Evolutionary conservation across 108 stramenopile species (phyloP), one percentile per base, ranked within the genome.

Genomic region (Chaetoceros tenuissimus): DNA sequence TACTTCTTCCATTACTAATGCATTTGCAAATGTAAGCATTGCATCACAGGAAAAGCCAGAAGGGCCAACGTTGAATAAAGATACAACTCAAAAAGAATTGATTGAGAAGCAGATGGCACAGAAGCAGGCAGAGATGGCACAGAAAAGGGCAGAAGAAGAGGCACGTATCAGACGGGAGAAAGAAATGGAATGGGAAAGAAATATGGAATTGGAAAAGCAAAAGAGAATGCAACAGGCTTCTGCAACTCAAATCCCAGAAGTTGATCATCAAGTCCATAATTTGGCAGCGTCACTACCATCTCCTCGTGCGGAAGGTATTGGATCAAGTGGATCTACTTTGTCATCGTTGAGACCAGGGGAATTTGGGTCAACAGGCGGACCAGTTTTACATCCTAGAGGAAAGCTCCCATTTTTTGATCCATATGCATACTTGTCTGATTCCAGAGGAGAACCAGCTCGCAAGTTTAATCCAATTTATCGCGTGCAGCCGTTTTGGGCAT

Each of bases 401-500:
- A 65, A 48, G n/a, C 58, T 61, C n/a, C 66, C 63, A 22, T 60
- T 64, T 53, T 92, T 92, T 55, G 88, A 92, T 60, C 83, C 85
- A 8, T 92, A 81, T 59, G 91, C 87, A 28, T 88, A 71, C 59
- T 59, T 92, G 31, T 67, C 87, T 1, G 91, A 86, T 28, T 78
- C 89, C 1, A 82, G 74, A 31, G 77, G 81, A 22, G 74, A 84
- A 58, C 91, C 91, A 8, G 68, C 65, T 8, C 80, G 87, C 24
- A 89, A 79, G 54, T 89, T 92, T 58, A 78, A 78, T 46, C 91
- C 91, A 0, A 87, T 92, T 34, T 87, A 87, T 59, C 79, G 91
- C 1, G 82, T 84, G 47, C 82, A 76, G 54, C 91, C 87, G 1
- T 92, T 92, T 52, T 88, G 91, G 86, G 73, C 82, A 18, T 59